These are phyloP conservation scores for Talaromyces pinophilus DNA, from an alignment of 2,329 filamentous ascomycete genomes.

Conservation along the genomic window DNA sequence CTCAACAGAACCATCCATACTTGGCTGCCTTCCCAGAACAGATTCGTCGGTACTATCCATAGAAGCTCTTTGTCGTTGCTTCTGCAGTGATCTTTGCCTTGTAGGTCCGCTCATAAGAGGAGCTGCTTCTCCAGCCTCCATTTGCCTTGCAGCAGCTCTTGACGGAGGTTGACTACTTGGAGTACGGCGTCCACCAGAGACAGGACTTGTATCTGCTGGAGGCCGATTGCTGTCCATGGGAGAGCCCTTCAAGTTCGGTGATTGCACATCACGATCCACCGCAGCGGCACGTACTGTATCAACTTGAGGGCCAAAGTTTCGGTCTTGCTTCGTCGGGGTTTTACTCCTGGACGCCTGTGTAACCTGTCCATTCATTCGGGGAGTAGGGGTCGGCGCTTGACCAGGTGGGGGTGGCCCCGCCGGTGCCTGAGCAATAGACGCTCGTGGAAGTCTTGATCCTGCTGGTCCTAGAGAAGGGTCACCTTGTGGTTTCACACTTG, in stretches of 20 bases:
- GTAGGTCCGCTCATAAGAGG: conserved; percentile 46
- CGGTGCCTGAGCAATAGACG: conserved; percentile 60
- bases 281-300: conserved; percentile 47
- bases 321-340: conserved; percentile 54
- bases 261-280: conserved; percentile 51
- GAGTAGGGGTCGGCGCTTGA: conserved; percentile 62
- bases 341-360: conserved; percentile 46
- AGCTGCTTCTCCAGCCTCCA: conserved; percentile 50
- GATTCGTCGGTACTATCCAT: conserved; percentile 68
- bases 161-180: conserved; percentile 55
- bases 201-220: conserved; percentile 51
- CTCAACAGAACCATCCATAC: conserved; percentile 45
- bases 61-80: conserved; percentile 63
- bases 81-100: conserved; percentile 56
- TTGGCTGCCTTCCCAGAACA: conserved; percentile 44
- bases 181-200: conserved; percentile 63
- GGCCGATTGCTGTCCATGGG: conserved; percentile 39
- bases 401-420: conserved; percentile 66
- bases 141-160: conserved; percentile 46
- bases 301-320: conserved; percentile 46
- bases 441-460: conserved; percentile 61
- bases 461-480: conserved; percentile 40
- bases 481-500: conserved; percentile 30
- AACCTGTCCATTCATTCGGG: conserved; percentile 48
- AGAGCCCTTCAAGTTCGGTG: conserved; percentile 48